A percentile compares a stretch with the other conserved stretches of the same genome.
Evolutionary conservation across 805 yeast species (phyloP).

Genomic region (Ogataea nitratoaversa): DNA sequence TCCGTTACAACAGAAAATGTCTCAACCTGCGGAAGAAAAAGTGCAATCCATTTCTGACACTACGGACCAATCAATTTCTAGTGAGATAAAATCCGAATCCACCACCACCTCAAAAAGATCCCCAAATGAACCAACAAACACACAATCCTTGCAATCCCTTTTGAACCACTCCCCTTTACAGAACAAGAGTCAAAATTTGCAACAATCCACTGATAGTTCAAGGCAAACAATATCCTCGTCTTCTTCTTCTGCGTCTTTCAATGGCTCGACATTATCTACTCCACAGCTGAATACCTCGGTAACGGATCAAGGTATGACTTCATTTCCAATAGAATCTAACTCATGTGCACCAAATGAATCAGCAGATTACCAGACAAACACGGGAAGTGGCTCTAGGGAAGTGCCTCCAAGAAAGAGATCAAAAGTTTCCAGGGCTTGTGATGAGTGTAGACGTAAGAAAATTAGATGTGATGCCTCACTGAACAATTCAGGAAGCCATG

Average conservation of each 20-base stretch:
- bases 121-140: background rate
- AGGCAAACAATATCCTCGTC: background rate
- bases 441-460: slow-evolving; percentile 71
- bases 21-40: too few relatives aligned
- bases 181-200: background rate
- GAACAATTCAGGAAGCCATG: slow-evolving; percentile 38
- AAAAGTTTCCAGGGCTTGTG: slow-evolving; percentile 79
- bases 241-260: background rate
- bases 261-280: background rate
- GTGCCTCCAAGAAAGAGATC: slow-evolving; percentile 49
- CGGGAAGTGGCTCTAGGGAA: background rate
- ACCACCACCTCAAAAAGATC: background rate
- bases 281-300: background rate
- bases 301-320: background rate
- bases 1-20: too few relatives aligned
- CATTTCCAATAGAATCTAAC: background rate
- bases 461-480: slow-evolving; percentile 65
- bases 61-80: too few relatives aligned
- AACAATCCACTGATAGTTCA: background rate
- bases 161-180: background rate
- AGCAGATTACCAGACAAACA: background rate
- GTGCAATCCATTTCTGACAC: too few relatives aligned
- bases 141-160: background rate
- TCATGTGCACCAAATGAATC: background rate
- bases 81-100: too few relatives aligned